phyloP scores from a whole-genome alignment of 352 stramenopile species.

The Phytophthora multivora region DNA sequence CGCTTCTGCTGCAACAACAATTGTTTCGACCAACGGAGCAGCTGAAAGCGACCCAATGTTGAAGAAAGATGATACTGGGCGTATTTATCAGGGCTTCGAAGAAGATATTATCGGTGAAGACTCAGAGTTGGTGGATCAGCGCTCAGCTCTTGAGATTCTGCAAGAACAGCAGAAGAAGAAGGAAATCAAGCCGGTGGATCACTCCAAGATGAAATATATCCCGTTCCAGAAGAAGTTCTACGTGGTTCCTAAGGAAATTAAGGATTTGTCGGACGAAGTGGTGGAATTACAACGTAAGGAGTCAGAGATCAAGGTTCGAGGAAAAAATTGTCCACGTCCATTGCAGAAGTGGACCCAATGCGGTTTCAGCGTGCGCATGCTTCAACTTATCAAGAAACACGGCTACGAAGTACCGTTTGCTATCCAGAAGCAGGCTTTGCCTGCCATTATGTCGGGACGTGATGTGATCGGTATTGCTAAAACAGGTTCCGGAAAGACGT shows the following conservation, averaged over 20 bases:
- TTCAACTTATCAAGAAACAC: conserved; percentile 94
- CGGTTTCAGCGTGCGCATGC: conserved; percentile 96
- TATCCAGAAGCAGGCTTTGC: conserved; percentile 97
- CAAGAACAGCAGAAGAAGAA: conserved; percentile 93
- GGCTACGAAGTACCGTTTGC: conserved; percentile 96
- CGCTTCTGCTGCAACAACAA: not conserved
- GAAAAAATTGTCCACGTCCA: conserved; percentile 95
- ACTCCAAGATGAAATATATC: conserved; percentile 96
- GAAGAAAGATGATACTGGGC: conserved; percentile 72
- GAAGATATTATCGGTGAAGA: conserved; percentile 88
- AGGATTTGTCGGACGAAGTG: conserved; percentile 88
- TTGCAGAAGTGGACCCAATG: conserved; percentile 97
- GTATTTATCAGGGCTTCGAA: conserved; percentile 86
- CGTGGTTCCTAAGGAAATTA: conserved; percentile 95
- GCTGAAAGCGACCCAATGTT: conserved; percentile 18
- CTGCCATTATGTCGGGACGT: conserved; percentile 98
- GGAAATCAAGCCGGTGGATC: conserved; percentile 96
- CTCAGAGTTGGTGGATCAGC: conserved; percentile 68
- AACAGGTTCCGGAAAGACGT: conserved; percentile 93
- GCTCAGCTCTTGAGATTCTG: conserved; percentile 90
- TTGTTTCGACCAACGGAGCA: not conserved
- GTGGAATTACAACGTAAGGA: conserved; percentile 80
- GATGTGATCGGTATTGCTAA: conserved; percentile 99
- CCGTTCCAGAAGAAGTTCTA: conserved; percentile 99
- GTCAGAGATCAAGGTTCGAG: conserved; percentile 97